Base-by-base conservation (phyloP, 2,329 filamentous ascomycete species). In the Esteya vermicola region DNA sequence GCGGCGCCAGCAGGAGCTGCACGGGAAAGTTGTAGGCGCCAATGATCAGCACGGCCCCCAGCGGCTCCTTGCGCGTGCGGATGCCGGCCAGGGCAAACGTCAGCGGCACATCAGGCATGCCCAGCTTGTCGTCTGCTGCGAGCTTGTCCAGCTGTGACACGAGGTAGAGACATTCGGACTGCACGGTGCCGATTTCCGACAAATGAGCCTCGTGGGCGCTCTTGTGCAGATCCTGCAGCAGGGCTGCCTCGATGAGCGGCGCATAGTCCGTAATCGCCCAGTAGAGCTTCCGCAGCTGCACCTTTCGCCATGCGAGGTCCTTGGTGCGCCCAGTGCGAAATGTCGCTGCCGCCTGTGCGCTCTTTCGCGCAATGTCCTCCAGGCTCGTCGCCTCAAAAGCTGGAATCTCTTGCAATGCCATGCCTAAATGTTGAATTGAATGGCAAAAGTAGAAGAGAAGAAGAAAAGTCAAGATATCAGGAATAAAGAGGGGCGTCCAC, bases 11-110 rank as follows among this genome's bases (percentile, higher is more conserved):
- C 28, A 78, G 76, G 33, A 96, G 70, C 60, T 88, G 79, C 57
- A 94, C 66, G 38, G 91, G 91, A 58, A 88, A 94, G 67, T 98
- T 98, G 73, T 85, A 96, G 33, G 91, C 78, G 42, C 86, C 85
- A 54, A 96, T 93, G 52, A 95, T 75, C 50, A 96, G 67, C 10
- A 85, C 76, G 31, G 77, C 67, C 27, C 91, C 91, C 42, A 95
- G 60, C 2, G 91, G 91, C 54, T 96, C 89, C 63, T 93, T 93
- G 48, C 78, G 70, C 56, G 93, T 78, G 54, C 72, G 79, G 28
- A 86, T 81, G 41, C 67, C 78, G 62, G 93, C 70, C 32, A 81
- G 55, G 49, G 70, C 70, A 60, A 79, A 85, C 32, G 70, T 67
- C 34, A 85, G 55, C 12, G 78, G 66, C 16, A 93, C 79, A 54